Conservation (phyloP, 345 rosid species). For the Mangifera indica region DNA sequence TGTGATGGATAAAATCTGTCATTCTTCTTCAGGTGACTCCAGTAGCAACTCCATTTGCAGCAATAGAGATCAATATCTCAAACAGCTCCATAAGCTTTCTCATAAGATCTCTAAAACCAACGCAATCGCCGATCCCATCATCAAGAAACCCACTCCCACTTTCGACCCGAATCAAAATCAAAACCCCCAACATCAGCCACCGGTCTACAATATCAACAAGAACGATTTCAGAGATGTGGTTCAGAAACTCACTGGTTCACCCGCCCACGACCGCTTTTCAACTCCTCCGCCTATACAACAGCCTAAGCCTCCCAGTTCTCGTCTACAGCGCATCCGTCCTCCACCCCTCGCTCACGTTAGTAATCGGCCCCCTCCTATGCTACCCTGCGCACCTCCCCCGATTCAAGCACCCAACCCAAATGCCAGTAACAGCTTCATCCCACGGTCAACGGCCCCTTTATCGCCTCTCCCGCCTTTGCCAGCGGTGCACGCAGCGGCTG, state of each 20-base stretch:
- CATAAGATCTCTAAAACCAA: constrained; percentile 72
- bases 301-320: constrained; percentile 74
- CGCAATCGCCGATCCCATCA: constrained; percentile 12
- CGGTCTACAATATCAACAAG: constrained; percentile 92
- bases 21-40: constrained; percentile 54
- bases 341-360: constrained; percentile 72
- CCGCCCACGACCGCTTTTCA: constrained; percentile 74
- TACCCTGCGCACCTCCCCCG: constrained; percentile 33
- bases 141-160: constrained; percentile 33
- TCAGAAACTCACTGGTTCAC: constrained; percentile 91
- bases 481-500: constrained; percentile 63
- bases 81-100: constrained; percentile 75
- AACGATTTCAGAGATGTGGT: constrained; percentile 89
- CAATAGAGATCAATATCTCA: constrained; percentile 47
- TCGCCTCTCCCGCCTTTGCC: constrained; percentile 73
- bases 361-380: constrained; percentile 64
- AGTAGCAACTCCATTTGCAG: constrained; percentile 20
- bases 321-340: constrained; percentile 91
- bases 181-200: constrained; percentile 61
- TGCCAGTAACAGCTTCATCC: constrained; percentile 30
- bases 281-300: constrained; percentile 73
- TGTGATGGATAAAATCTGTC: constrained; percentile 59
- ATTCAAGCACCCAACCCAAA: constrained; percentile 6
- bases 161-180: constrained; percentile 30
- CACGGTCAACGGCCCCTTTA: constrained; percentile 44